phyloP scores from a whole-genome alignment of 176 grass and related monocot species.

The Cenchrus purpureus region DNA sequence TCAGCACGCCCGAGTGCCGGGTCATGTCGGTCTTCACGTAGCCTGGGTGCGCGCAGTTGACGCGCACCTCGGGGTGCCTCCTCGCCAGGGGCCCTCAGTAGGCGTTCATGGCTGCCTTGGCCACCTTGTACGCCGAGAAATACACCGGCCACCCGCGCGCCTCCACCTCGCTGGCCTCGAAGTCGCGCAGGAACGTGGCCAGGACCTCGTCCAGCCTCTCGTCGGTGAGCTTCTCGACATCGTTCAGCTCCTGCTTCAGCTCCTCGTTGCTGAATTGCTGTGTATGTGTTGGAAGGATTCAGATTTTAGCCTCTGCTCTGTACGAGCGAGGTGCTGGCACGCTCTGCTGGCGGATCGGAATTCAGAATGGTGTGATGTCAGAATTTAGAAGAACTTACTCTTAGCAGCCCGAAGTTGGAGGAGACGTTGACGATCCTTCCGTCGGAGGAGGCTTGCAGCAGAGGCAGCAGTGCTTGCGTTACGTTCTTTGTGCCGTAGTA shows the following conservation, averaged over 20 bases:
- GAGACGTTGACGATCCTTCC: slow-evolving; percentile 59
- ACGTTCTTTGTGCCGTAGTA: slow-evolving; percentile 60
- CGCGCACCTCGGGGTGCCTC: slow-evolving; percentile 39
- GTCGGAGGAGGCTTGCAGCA: slow-evolving; percentile 49
- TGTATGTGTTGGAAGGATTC: background rate
- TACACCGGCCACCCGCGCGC: slow-evolving; percentile 43
- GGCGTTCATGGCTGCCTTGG: slow-evolving; percentile 47
- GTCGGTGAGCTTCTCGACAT: slow-evolving; percentile 42
- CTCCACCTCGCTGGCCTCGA: slow-evolving; percentile 31
- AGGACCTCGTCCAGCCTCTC: slow-evolving; percentile 50
- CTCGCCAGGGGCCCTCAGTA: slow-evolving; percentile 56
- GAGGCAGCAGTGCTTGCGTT: slow-evolving; percentile 48
- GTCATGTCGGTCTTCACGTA: slow-evolving; percentile 62
- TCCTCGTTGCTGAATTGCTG: slow-evolving; percentile 42
- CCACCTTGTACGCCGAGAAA: slow-evolving; percentile 50
- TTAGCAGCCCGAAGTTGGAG: slow-evolving; percentile 20
- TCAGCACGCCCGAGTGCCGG: slow-evolving; percentile 30
- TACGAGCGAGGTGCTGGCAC: background rate
- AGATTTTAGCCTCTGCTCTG: background rate
- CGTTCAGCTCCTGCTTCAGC: slow-evolving; percentile 45
- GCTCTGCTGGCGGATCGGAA: background rate
- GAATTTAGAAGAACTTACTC: background rate
- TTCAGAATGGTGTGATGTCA: background rate
- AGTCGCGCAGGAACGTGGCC: slow-evolving; percentile 43
- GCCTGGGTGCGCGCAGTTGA: slow-evolving; percentile 57